Evolutionary conservation across 371 early-diverging fungal genomes (phyloP).

Genomic region (Apophysomyces variabilis): DNA sequence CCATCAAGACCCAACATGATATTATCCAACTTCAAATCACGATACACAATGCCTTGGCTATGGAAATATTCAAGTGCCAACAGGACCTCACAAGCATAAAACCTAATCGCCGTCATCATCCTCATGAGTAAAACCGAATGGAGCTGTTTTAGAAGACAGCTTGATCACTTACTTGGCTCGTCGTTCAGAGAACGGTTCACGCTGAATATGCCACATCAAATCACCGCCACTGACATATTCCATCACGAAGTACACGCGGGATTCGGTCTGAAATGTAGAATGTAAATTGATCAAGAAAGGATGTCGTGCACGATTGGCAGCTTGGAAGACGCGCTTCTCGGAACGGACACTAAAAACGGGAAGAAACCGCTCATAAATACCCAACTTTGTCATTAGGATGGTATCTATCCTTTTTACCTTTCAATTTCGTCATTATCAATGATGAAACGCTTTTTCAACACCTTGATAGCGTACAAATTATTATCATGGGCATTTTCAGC

Average conservation of each 20-base stretch:
- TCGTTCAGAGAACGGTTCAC: slow-evolving; percentile 83
- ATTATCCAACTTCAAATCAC: slow-evolving; percentile 56
- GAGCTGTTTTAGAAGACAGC: too few species aligned
- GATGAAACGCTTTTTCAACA: slow-evolving; percentile 96
- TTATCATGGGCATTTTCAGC: slow-evolving; percentile 89
- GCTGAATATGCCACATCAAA: slow-evolving; percentile 97
- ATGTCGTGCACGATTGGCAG: slow-evolving; percentile 88
- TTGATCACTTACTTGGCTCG: slow-evolving; percentile 70
- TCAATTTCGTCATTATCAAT: slow-evolving; percentile 95
- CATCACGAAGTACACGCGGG: slow-evolving; percentile 98
- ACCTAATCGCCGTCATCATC: slow-evolving; percentile 42
- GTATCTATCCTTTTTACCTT: slow-evolving; percentile 32
- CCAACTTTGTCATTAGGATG: slow-evolving; percentile 86
- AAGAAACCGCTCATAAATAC: slow-evolving; percentile 33
- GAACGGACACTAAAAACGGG: slow-evolving; percentile 67
- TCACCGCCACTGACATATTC: slow-evolving; percentile 99
- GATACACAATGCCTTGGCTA: slow-evolving; percentile 54
- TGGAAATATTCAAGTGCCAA: slow-evolving; percentile 82
- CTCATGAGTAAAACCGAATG: not conserved
- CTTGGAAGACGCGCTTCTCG: slow-evolving; percentile 94
- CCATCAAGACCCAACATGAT: slow-evolving; percentile 77
- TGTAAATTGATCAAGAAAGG: slow-evolving; percentile 98
- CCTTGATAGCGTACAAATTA: slow-evolving; percentile 95
- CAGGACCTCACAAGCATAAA: slow-evolving; percentile 97
- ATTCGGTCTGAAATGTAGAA: slow-evolving; percentile 94